These are phyloP conservation scores for Coprinopsis cinerea DNA, from an alignment of 768 basidiomycete species.

Conservation along the genomic window DNA sequence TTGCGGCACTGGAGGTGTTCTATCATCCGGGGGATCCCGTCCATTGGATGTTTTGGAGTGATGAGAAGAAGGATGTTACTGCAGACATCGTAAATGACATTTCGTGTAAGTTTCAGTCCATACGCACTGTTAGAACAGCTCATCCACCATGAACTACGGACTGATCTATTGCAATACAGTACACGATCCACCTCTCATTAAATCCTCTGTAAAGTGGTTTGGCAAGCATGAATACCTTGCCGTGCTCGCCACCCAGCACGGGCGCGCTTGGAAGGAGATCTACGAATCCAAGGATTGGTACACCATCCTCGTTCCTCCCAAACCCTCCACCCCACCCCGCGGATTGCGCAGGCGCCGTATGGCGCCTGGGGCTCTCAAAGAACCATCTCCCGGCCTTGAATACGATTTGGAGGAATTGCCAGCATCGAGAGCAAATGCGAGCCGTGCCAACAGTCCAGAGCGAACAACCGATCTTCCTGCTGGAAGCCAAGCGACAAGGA, in stretches of 20 bases:
- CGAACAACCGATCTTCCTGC: neutral
- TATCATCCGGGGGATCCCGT: conserved; percentile 47
- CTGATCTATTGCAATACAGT: conserved; percentile 21
- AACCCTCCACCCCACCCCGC: conserved; percentile 21
- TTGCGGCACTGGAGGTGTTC: conserved; percentile 58
- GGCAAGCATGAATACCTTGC: conserved; percentile 35
- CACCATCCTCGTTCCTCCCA: conserved; percentile 25
- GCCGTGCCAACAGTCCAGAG: conserved; percentile 3
- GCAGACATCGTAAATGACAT: conserved; percentile 49
- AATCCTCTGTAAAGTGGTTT: conserved; percentile 37
- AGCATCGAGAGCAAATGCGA: neutral
- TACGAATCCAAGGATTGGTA: conserved; percentile 29
- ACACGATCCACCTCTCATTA: conserved; percentile 33
- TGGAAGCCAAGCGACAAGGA: neutral
- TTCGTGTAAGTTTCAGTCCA: conserved; percentile 37
- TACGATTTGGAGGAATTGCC: conserved; percentile 24
- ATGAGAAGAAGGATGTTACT: conserved; percentile 40
- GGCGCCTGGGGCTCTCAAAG: conserved; percentile 21
- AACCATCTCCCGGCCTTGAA: conserved; percentile 20
- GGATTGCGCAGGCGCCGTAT: conserved; percentile 30
- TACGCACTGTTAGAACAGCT: neutral
- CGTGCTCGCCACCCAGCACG: conserved; percentile 29
- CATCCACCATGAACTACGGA: conserved; percentile 1
- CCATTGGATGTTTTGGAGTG: conserved; percentile 63
- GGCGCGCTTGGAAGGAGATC: conserved; percentile 23